phyloP scores from a whole-genome alignment of 1,139 yeast genomes.

The Scheffersomyces titani region DNA sequence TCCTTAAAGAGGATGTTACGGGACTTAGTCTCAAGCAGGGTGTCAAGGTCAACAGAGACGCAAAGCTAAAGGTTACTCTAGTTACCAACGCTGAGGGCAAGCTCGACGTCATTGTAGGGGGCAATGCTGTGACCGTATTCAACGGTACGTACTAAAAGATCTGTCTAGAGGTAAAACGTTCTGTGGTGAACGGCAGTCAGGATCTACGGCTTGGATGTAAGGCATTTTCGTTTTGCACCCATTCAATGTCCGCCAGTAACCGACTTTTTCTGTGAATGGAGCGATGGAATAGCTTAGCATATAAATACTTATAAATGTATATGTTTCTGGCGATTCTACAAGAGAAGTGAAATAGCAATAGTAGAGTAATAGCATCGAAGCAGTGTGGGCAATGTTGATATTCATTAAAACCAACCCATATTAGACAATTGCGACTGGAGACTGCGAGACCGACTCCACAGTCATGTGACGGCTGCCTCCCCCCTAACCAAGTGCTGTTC shows the following conservation, averaged over 20 bases:
- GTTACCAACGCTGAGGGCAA: constrained; percentile 11
- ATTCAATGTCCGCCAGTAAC: background rate
- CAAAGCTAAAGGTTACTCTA: background rate
- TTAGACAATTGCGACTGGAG: too few species aligned
- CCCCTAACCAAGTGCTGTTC: background rate
- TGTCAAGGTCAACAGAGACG: constrained; percentile 1
- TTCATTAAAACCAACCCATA: too few species aligned
- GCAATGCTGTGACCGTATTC: constrained; percentile 32
- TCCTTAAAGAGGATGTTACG: background rate
- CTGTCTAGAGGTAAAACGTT: background rate
- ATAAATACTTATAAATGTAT: too few species aligned
- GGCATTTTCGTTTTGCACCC: background rate
- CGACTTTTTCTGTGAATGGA: background rate
- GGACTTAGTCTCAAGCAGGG: constrained; percentile 3
- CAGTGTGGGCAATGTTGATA: background rate
- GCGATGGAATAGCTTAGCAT: background rate
- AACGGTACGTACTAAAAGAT: constrained; percentile 20
- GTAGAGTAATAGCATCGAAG: background rate
- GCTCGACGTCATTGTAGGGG: constrained; percentile 24
- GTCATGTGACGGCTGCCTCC: background rate
- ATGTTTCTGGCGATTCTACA: too few species aligned
- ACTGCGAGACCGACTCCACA: background rate
- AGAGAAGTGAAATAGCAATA: background rate
- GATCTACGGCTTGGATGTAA: background rate
- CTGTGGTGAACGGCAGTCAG: background rate